Base-by-base conservation (phyloP, 345 rosid genomes). In the Euphorbia tirucalli region DNA sequence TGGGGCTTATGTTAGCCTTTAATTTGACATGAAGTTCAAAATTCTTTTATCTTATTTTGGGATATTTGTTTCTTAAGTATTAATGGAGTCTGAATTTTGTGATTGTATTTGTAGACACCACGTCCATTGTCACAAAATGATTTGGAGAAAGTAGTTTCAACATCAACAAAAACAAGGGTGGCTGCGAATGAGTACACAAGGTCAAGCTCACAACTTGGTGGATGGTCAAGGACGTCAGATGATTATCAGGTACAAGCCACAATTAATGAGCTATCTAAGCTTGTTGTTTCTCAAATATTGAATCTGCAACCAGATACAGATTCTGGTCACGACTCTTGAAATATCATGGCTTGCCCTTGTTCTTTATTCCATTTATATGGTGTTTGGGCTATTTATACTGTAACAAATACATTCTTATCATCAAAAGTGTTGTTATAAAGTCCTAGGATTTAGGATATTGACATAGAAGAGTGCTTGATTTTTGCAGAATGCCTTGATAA, bases 211-310 rank as follows among this genome's bases (percentile, higher is more conserved):
- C 88, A 85, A 52, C 61, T 88, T 50, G 55, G 85, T 1, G 84
- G 71, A 54, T 93, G 90, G 93, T 69, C 86, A 46, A 70, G 85
- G 65, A 80, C 62, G 15, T 68, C 93, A 7, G 93, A 86, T 77
- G 99, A 92, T 62, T 81, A 83, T 68, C 87, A 70, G 66, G 94
- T 90, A 50, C 93, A 90, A 75, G 88, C 90, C 46, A 88, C 94
- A 2, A 92, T 93, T 25, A 87, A 70, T 75, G 97, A 93, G 78
- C 84, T 95, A 73, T 89, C 97, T 28, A 90, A 85, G 87, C 87
- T 90, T 75, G 86, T 90, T 24, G 84, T 90, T 44, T 88, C 97
- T 39, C 99, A 90, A 61, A 72, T 95, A 56, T 77, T 89, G 75
- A 92, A 92, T 76, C 83, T 90, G 72, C 97, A 82, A 75, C 62